Percentiles rank a stretch among this genome's conserved stretches.
Evolutionary conservation across 164 flowering plant genomes (phyloP).

Genomic region (Vitis amurensis): DNA sequence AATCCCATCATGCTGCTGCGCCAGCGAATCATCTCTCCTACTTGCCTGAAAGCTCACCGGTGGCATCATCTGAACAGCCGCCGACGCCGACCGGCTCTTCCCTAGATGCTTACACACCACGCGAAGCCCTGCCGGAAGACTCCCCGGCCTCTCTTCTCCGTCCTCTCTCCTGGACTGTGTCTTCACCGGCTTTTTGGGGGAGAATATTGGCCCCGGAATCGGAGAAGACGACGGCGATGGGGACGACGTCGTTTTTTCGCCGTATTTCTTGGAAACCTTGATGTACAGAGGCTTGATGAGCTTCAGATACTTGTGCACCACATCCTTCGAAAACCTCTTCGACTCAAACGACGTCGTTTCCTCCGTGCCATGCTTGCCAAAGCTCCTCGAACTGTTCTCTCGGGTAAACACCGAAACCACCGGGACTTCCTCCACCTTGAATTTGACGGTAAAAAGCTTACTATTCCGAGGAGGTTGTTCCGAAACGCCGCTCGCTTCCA

Average conservation of each 20-base stretch:
- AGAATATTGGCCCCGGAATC: background rate
- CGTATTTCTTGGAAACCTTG: conserved; percentile 19
- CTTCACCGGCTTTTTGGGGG: conserved; percentile 6
- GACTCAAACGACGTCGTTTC: conserved; percentile 10
- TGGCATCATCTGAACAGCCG: conserved; percentile 8
- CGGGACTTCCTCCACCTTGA: conserved; percentile 12
- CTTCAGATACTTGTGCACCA: conserved; percentile 36
- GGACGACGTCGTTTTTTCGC: background rate
- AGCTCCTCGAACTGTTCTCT: conserved; percentile 21
- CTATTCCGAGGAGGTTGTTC: conserved; percentile 5
- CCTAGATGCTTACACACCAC: conserved; percentile 28
- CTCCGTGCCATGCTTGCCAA: conserved; percentile 6
- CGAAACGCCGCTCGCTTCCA: too few species aligned
- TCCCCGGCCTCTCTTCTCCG: conserved; percentile 9
- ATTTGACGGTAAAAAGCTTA: conserved; percentile 12
- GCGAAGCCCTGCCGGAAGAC: conserved; percentile 16
- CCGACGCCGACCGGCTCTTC: conserved; percentile 41
- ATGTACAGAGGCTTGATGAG: conserved; percentile 35
- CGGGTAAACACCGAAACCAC: conserved; percentile 15
- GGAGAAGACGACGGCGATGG: conserved; percentile 28
- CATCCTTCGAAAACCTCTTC: conserved; percentile 27
- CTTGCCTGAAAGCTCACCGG: conserved; percentile 14
- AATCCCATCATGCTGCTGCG: conserved; percentile 49
- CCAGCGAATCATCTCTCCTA: conserved; percentile 43
- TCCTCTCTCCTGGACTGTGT: background rate